Conservation (phyloP, 129 eudicot genomes). For the Logfia minima region DNA sequence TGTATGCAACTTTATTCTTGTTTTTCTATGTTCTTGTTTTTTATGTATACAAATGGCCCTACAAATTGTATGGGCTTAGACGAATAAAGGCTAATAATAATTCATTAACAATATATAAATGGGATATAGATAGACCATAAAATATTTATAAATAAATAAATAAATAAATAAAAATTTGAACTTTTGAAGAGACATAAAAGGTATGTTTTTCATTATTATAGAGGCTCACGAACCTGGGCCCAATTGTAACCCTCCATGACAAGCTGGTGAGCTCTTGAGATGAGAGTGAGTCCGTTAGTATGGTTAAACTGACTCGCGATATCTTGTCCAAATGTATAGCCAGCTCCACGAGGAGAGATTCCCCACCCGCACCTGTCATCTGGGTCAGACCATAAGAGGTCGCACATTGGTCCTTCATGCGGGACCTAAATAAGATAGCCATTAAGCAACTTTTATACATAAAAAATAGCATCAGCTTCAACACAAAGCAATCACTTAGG, state of each 20-base stretch:
- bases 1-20: no score
- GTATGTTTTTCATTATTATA: background rate
- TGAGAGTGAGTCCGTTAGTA: slow-evolving; percentile 81
- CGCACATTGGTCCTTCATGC: slow-evolving; percentile 97
- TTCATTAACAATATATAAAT: background rate
- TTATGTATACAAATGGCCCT: background rate
- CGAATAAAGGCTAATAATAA: background rate
- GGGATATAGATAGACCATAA: slow-evolving; percentile 67
- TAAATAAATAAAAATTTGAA: background rate
- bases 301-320: slow-evolving; percentile 84
- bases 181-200: background rate
- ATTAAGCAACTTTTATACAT: background rate
- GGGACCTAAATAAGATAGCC: slow-evolving; percentile 58
- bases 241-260: slow-evolving; percentile 94
- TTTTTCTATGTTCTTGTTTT: no score
- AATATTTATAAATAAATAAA: slow-evolving; percentile 20
- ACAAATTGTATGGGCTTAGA: background rate
- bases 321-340: slow-evolving; percentile 95
- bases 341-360: slow-evolving; percentile 93
- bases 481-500: background rate
- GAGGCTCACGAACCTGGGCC: slow-evolving; percentile 71
- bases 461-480: background rate
- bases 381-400: slow-evolving; percentile 94
- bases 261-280: slow-evolving; percentile 95
- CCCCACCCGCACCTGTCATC: slow-evolving; percentile 97